Evolutionary conservation across 208 protist species (phyloP), one percentile per base, ranked within the genome.

Genomic region (Trypanosoma congolense): DNA sequence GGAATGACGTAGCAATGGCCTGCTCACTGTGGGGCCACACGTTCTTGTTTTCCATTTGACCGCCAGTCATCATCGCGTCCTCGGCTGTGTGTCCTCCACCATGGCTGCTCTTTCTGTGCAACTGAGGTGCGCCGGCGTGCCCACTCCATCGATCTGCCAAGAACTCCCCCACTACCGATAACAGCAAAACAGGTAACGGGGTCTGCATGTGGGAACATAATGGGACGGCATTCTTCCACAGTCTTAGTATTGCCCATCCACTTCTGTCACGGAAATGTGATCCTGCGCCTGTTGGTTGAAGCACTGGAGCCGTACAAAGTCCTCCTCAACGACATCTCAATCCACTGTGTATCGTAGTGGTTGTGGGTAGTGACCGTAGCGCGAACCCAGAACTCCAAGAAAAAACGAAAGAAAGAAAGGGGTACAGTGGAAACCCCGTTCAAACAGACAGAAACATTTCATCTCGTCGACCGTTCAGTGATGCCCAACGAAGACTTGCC

Each of bases 331-430:
- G 26, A 93, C 73, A 48, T 93, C 87, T 18, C 83, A 75, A 47
- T 87, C 83, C 18, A 75, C 66, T n/a, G 80, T 67, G 24, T 91
- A 65, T 44, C 85, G 78, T 24, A 90, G 70, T 47, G 82, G 78
- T 2, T 68, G 72, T 1, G 84, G 80, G 38, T 68, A 74, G 21
- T 83, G 84, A 29, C 87, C 87, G 67, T 95, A 95, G 44, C 96
- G 87, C 10, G 89, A 66, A 46, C 96, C 96, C 6, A 97, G 53
- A 26, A 98, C 72, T 45, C 87, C 90, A 21, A 94, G 50, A 38
- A 98, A 98, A 64, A 98, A 97, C 6, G 93, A 93, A 21, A 94
- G 50, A 38, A 98, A 98, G 61, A 98, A 97, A 8, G 93, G 94
- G 3, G 81, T 55, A 65, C 94, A 98, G 19, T 87, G 80, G 95